These are phyloP conservation scores for Russula compacta DNA, from an alignment of 768 basidiomycete genomes.

Conservation along the genomic window DNA sequence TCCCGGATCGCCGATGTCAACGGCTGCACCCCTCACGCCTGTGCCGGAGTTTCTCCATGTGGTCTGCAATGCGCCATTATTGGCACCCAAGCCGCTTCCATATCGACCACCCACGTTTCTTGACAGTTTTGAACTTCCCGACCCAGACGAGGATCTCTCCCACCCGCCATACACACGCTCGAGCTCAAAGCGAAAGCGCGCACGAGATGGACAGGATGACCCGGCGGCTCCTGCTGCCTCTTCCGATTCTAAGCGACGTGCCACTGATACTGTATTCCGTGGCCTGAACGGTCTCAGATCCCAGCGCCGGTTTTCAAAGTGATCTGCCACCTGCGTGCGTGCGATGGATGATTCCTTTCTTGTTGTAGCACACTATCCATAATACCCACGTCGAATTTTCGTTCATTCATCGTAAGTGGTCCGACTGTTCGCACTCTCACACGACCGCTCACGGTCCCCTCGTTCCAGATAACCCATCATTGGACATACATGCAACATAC, in stretches of 20 bases:
- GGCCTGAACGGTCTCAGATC: slow-evolving; percentile 11
- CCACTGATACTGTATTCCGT: slow-evolving; percentile 8
- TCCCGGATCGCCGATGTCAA: slow-evolving; percentile 23
- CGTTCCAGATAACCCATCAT: slow-evolving; percentile 7
- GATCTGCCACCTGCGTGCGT: background rate
- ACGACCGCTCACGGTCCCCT: background rate
- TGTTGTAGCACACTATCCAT: slow-evolving; percentile 2
- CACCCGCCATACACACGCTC: slow-evolving; percentile 56
- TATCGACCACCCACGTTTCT: slow-evolving; percentile 64
- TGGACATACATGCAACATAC: slow-evolving; percentile 9
- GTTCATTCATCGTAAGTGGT: slow-evolving; percentile 13
- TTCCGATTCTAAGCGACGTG: slow-evolving; percentile 8
- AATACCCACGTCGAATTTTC: background rate
- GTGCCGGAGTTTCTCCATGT: slow-evolving; percentile 33
- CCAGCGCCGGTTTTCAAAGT: slow-evolving; percentile 10
- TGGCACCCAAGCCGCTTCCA: slow-evolving; percentile 60
- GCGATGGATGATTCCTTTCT: background rate
- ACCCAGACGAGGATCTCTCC: slow-evolving; percentile 61
- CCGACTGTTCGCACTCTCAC: background rate
- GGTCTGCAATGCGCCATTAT: slow-evolving; percentile 57
- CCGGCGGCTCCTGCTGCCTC: background rate
- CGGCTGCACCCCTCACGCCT: slow-evolving; percentile 25
- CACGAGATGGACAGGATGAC: slow-evolving; percentile 10
- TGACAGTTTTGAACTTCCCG: slow-evolving; percentile 54
- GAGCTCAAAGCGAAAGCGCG: slow-evolving; percentile 45